phyloP scores from a whole-genome alignment of 1,284 basidiomycete genomes.

The Meripilus lineatus region DNA sequence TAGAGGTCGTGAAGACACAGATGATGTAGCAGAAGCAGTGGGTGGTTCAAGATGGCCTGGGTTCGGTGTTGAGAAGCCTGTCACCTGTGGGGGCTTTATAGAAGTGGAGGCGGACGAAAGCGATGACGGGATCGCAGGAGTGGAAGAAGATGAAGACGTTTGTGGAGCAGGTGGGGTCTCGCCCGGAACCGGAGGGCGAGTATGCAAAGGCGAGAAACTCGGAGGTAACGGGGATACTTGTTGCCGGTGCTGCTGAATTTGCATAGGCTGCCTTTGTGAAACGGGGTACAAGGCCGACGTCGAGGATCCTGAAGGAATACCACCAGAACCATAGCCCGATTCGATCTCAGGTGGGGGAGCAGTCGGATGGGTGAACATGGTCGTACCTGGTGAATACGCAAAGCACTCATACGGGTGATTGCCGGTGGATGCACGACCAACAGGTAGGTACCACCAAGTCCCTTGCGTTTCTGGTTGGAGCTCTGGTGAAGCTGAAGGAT shows the following conservation, averaged over 20 bases:
- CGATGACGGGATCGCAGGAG: too few species aligned
- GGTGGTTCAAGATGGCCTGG: background rate
- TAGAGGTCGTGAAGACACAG: background rate
- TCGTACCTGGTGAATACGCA: slow-evolving; percentile 35
- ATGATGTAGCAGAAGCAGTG: background rate
- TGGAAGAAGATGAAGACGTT: background rate
- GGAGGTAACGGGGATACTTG: background rate
- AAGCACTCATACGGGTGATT: slow-evolving; percentile 33
- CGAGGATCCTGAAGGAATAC: background rate
- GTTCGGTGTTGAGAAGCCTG: too few species aligned
- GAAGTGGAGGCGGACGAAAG: too few species aligned
- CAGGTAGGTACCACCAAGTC: slow-evolving; percentile 54
- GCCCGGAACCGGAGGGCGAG: background rate
- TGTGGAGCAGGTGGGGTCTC: background rate
- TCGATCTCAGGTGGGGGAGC: background rate
- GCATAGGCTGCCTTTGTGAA: background rate
- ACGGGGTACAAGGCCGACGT: background rate
- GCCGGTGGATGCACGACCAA: slow-evolving; percentile 19
- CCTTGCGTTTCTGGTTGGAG: slow-evolving; percentile 32
- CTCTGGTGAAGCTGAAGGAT: background rate
- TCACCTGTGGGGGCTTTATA: too few species aligned
- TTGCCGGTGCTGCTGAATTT: too few species aligned
- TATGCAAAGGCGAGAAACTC: background rate
- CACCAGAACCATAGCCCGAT: background rate
- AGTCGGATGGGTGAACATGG: slow-evolving; percentile 7